Base-by-base conservation (phyloP, 2,329 filamentous ascomycete genomes). In the Aureobasidium mangrovei region DNA sequence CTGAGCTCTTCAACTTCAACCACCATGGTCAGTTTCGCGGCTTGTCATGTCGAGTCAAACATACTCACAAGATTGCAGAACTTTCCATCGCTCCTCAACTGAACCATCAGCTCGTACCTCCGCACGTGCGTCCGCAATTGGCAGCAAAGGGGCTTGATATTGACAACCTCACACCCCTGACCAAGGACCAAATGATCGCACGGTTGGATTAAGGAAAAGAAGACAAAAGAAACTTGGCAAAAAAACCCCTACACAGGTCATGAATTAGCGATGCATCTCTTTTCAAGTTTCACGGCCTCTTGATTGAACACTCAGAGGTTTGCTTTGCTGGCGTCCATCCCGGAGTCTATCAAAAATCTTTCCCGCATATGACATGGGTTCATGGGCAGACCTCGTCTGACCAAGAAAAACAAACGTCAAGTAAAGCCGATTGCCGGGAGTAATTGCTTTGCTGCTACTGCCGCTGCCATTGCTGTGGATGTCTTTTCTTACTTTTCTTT, bases 161-260 rank as follows among this genome's bases (percentile, higher is more conserved):
- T 66, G 89, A 96, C 72, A 91, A 91, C 71, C 88, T 98, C 72
- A 89, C 84, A 64, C 91, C 91, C 43, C 78, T 98, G 76, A 77
- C 86, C 66, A 95, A 90, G 77, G 86, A 93, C 66, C 89, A 96
- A 71, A 97, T 98, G 93, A 88, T 95, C 76, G 93, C 93, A 57
- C 89, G 91, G 72, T 79, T 98, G 72, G 93, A 98, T 75, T 98
- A 75, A 35, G 12, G 48, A 48, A 43, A n/a, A 42, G 9, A 18
- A 39, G 28, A n/a, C 18, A 39, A 10, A 29, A 45, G 26, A 54
- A 51, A 40, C 33, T 40, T 29, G 41, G 33, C 51, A 54, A 46
- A 45, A 54, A 45, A 45, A 54, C 46, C 28, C 41, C 46, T 46
- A 54, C 51, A 46, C 51, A 54, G 51, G 24, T 41, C 51, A 46